Percentiles rank a stretch among this genome's conserved stretches.
phyloP scores from a whole-genome alignment of 352 stramenopile species.

The Phytophthora hibernalis region DNA sequence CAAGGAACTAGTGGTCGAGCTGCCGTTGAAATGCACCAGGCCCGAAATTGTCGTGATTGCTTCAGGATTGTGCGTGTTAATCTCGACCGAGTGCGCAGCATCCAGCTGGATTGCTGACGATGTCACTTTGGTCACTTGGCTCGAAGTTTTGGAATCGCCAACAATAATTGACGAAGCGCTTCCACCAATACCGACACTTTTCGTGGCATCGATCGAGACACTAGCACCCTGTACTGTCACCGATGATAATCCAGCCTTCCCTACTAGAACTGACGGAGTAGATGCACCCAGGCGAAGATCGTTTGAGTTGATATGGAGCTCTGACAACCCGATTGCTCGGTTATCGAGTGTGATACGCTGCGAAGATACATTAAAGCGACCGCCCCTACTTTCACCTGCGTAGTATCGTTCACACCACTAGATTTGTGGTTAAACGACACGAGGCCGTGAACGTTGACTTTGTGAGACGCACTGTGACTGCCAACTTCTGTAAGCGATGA shows the following conservation, averaged over 20 bases:
- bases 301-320: conserved; percentile 52
- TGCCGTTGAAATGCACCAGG: conserved; percentile 40
- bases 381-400: conserved; percentile 55
- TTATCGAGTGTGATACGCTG: conserved; percentile 63
- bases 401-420: conserved; percentile 46
- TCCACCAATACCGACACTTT: conserved; percentile 34
- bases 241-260: conserved; percentile 25
- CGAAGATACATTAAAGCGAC: conserved; percentile 45
- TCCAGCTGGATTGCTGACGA: conserved; percentile 45
- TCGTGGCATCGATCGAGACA: conserved; percentile 35
- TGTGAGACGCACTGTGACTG: conserved; percentile 52
- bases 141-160: conserved; percentile 26
- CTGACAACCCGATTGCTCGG: conserved; percentile 40
- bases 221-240: conserved; percentile 37
- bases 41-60: conserved; percentile 42
- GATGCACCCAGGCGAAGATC: conserved; percentile 43
- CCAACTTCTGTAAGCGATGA: conserved; percentile 71
- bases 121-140: conserved; percentile 41
- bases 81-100: conserved; percentile 30
- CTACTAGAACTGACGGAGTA: conserved; percentile 42
- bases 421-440: conserved; percentile 62
- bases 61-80: conserved; percentile 32
- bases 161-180: conserved; percentile 35
- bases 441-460: conserved; percentile 62
- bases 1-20: conserved; percentile 21